Conservation (phyloP, 2,329 filamentous ascomycete genomes). For the Talaromyces sp. region DNA sequence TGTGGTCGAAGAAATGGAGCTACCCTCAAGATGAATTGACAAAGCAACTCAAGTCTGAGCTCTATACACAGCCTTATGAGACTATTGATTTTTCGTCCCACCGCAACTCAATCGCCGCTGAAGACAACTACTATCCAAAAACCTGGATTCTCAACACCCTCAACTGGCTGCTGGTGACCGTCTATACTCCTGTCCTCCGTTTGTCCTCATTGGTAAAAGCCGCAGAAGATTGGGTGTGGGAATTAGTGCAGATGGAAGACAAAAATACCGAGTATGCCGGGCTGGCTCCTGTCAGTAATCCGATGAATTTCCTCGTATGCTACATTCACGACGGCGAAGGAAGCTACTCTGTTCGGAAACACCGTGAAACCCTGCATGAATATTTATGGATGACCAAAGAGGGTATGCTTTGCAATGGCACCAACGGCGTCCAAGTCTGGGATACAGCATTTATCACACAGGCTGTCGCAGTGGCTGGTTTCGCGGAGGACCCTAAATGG, state of each 20-base stretch:
- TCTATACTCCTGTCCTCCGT: constrained; percentile 78
- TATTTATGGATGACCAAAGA: constrained; percentile 89
- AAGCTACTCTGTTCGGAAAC: constrained; percentile 65
- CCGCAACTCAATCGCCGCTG: constrained; percentile 73
- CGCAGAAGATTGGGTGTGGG: constrained; percentile 76
- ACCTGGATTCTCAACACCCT: constrained; percentile 72
- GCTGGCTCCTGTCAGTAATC: constrained; percentile 81
- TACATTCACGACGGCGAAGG: constrained; percentile 81
- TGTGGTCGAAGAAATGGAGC: constrained; percentile 79
- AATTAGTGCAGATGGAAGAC: constrained; percentile 85
- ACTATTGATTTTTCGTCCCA: constrained; percentile 72
- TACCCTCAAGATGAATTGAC: constrained; percentile 72
- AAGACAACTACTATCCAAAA: constrained; percentile 92
- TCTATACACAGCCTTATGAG: constrained; percentile 75
- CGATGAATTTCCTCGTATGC: constrained; percentile 84
- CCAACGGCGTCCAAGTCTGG: constrained; percentile 97
- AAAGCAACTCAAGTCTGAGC: constrained; percentile 68
- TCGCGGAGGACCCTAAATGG: constrained; percentile 74
- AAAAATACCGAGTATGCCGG: constrained; percentile 84
- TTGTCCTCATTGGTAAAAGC: constrained; percentile 59
- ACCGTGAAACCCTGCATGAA: constrained; percentile 77
- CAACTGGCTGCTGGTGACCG: constrained; percentile 72
- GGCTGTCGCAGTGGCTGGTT: constrained; percentile 70
- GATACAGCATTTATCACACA: constrained; percentile 90
- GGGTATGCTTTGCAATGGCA: constrained; percentile 92